A percentile compares a stretch with the other conserved stretches of the same genome.
phyloP scores from a whole-genome alignment of 805 yeast genomes.

The Candida nanaspora region DNA sequence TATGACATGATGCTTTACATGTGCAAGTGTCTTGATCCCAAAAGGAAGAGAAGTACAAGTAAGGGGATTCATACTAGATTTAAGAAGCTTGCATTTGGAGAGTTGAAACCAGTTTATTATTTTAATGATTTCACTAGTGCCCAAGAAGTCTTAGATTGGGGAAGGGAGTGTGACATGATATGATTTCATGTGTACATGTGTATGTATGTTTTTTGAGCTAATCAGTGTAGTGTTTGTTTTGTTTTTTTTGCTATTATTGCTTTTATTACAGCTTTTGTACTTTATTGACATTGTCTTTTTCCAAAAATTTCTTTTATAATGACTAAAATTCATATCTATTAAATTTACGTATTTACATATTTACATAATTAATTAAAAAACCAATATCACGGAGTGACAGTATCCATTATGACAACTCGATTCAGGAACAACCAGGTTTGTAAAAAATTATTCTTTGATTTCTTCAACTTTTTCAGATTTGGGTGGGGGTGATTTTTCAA shows the following conservation, averaged over 20 bases:
- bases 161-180: not conserved
- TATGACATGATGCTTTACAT: constrained; percentile 23
- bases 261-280: too few species aligned
- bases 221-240: not conserved
- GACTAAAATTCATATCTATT: too few species aligned
- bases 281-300: too few species aligned
- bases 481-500: not conserved
- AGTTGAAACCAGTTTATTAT: not conserved
- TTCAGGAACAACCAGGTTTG: too few species aligned
- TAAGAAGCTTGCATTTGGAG: constrained; percentile 5
- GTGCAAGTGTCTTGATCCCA: constrained; percentile 29
- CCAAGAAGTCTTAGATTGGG: constrained; percentile 1
- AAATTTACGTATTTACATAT: too few species aligned
- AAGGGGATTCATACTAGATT: constrained; percentile 2
- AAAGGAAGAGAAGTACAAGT: constrained; percentile 1
- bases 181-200: not conserved
- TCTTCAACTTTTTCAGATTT: not conserved
- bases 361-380: too few species aligned
- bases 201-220: not conserved
- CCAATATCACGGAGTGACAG: too few species aligned
- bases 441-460: not conserved
- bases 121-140: not conserved
- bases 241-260: too few species aligned
- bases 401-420: too few species aligned
- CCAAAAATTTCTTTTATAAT: too few species aligned